Conservation (phyloP, 1,284 basidiomycete species). For the Stygiomarasmius scandens region DNA sequence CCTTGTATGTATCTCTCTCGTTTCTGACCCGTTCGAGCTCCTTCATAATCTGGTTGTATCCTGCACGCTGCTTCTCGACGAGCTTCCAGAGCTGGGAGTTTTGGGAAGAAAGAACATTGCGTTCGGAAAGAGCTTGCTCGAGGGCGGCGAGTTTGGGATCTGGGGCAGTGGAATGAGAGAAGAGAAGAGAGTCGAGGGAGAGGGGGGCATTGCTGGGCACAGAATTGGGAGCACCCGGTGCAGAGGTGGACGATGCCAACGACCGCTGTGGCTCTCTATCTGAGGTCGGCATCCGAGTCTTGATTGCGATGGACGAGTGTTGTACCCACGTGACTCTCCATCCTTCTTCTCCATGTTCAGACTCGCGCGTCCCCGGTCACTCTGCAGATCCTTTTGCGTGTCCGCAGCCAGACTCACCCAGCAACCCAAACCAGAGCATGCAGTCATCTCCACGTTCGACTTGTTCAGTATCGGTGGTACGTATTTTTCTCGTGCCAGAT, state of each 20-base stretch:
- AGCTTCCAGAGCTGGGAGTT: slow-evolving; percentile 91
- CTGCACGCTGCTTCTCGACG: slow-evolving; percentile 82
- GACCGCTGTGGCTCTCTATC: too few species aligned
- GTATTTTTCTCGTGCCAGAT: slow-evolving; percentile 42
- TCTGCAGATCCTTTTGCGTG: background rate
- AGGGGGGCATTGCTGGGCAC: slow-evolving; percentile 24
- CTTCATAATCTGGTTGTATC: slow-evolving; percentile 73
- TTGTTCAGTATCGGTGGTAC: slow-evolving; percentile 86
- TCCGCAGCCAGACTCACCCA: slow-evolving; percentile 22
- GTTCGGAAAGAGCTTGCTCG: slow-evolving; percentile 72
- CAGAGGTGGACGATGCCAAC: slow-evolving; percentile 3
- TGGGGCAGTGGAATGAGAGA: slow-evolving; percentile 48
- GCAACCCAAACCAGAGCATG: slow-evolving; percentile 60
- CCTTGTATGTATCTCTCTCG: slow-evolving; percentile 75
- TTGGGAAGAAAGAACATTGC: slow-evolving; percentile 78
- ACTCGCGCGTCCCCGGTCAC: too few species aligned
- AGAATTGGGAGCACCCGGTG: slow-evolving; percentile 3
- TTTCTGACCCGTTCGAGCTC: slow-evolving; percentile 79
- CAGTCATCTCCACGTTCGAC: slow-evolving; percentile 92
- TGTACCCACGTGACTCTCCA: too few species aligned
- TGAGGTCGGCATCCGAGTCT: too few species aligned
- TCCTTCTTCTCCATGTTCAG: background rate
- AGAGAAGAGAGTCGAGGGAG: slow-evolving; percentile 59
- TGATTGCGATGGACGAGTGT: too few species aligned
- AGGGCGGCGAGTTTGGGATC: slow-evolving; percentile 70